These are phyloP conservation scores for Candida neerlandica DNA, from an alignment of 1,139 yeast species.

Conservation along the genomic window DNA sequence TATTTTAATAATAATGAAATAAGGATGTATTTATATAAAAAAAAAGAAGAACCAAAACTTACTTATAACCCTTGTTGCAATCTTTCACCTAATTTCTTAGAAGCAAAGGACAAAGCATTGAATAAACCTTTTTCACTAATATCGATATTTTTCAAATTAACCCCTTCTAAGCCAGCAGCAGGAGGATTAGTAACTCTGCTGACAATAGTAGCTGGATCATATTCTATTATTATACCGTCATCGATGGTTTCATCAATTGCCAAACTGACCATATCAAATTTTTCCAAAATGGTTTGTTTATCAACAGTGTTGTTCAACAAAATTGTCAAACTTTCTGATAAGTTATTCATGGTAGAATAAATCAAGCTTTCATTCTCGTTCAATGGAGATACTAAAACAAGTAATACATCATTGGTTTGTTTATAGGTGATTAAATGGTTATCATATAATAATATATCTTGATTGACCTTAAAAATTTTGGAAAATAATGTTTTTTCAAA, in stretches of 20 bases:
- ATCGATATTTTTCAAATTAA: constrained; percentile 69
- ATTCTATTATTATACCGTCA: constrained; percentile 88
- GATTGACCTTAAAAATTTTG: constrained; percentile 78
- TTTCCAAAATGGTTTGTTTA: constrained; percentile 74
- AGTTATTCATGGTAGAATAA: constrained; percentile 74
- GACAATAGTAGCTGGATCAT: constrained; percentile 84
- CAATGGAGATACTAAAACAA: constrained; percentile 68
- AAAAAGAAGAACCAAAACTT: neutral
- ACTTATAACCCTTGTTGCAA: constrained; percentile 70
- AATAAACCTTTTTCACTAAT: constrained; percentile 84
- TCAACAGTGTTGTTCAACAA: constrained; percentile 77
- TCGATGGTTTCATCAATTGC: constrained; percentile 92
- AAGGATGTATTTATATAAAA: neutral
- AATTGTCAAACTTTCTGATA: constrained; percentile 79
- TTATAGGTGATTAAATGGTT: constrained; percentile 80
- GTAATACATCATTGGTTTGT: constrained; percentile 76
- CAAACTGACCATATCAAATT: constrained; percentile 82
- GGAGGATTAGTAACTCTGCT: constrained; percentile 90
- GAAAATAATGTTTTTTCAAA: constrained; percentile 74
- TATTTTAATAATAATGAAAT: neutral
- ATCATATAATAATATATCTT: constrained; percentile 80
- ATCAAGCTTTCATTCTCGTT: constrained; percentile 87
- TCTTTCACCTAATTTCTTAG: constrained; percentile 82
- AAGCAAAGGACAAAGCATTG: constrained; percentile 89
- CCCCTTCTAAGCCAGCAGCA: constrained; percentile 32